These are phyloP conservation scores for Aegilops longissima DNA, from an alignment of 176 grass and related monocot species.

Conservation along the genomic window DNA sequence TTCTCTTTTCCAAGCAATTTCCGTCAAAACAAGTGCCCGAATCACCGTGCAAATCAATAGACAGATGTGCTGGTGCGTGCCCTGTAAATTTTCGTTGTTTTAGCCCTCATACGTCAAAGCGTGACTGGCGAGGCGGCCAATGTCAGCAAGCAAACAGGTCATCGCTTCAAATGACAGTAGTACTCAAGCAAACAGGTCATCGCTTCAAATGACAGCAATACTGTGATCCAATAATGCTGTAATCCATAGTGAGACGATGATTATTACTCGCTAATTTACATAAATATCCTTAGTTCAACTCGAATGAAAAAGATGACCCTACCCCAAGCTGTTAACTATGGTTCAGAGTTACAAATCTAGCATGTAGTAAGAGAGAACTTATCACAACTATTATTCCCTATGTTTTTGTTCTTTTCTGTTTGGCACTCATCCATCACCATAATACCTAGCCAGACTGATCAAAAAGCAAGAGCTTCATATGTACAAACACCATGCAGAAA, in stretches of 20 bases:
- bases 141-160: neutral
- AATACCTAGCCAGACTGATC: slow-evolving; percentile 1
- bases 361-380: neutral
- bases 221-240: neutral
- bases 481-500: slow-evolving; percentile 43
- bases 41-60: too few relatives aligned
- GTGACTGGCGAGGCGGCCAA: neutral
- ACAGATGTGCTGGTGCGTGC: too few relatives aligned
- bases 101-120: neutral
- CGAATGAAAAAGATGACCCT: neutral
- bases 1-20: too few relatives aligned
- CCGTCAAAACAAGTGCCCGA: too few relatives aligned
- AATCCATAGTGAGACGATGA: neutral
- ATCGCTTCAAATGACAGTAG: neutral
- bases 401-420: neutral
- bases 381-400: neutral
- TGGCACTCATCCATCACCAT: neutral
- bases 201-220: neutral
- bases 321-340: neutral
- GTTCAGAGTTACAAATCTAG: slow-evolving; percentile 24
- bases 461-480: slow-evolving; percentile 25
- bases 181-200: neutral
- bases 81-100: too few relatives aligned
- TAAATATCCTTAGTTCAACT: neutral
- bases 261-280: slow-evolving; percentile 5